Evolutionary conservation across 176 grass and related monocot genomes (phyloP), one percentile per base, ranked within the genome.

Genomic region (Eleusine coracana): DNA sequence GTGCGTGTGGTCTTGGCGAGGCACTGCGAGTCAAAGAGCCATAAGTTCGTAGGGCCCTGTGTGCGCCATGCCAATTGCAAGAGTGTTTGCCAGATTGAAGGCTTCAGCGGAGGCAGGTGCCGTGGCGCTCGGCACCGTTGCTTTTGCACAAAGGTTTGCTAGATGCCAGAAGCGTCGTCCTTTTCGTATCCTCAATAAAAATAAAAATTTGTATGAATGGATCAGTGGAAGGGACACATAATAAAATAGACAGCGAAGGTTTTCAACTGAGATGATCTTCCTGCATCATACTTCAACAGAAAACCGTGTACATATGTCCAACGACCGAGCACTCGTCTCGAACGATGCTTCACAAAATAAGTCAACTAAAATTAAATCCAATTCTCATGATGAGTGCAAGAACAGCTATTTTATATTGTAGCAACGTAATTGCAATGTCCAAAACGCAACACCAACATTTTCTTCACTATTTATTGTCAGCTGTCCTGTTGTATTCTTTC

Each of bases 71-170:
- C 37, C 23, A 92, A 87, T 59, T 92, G 90, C 10, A 46, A 28
- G 25, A 87, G 41, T 21, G 80, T 92, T 25, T 92, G 87, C 52
- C 14, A 61, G 15, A 77, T 70, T 4, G 87, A 92, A 73, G 87
- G 84, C 34, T 92, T 92, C 87, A 21, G 5, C 2, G 84, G 64
- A 15, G 90, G 87, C 40, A 83, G 50, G 27, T 92, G 90, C 70
- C 63, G 37, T 2, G 87, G 90, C 54, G 21, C 80, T 12, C 83
- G 74, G 8, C 77, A 59, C 39, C 75, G 86, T 3, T 92, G 90
- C 83, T 88, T 86, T 37, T 92, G 87, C 74, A 84, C 83, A 31
- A 84, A 28, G 62, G 3, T 17, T 1, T 92, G 90, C 70, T 79
- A 79, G 59, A 45, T 34, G 39, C 25, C 1, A 20, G 3, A 17